These are phyloP conservation scores for Meripilus lineatus DNA, from an alignment of 1,284 basidiomycete species.

Conservation along the genomic window DNA sequence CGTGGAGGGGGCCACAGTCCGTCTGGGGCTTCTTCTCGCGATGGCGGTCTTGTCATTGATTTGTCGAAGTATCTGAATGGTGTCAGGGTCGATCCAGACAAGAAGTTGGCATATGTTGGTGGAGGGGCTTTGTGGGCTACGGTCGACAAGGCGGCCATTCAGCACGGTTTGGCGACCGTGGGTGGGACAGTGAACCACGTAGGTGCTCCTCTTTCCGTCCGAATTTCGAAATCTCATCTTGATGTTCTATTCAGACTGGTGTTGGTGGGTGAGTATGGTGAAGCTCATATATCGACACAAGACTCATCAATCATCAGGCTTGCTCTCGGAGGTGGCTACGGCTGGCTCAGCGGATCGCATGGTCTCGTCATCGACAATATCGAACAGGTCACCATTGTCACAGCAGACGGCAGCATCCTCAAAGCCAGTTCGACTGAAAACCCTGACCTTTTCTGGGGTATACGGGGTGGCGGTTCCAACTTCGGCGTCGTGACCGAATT, in stretches of 20 bases:
- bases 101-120: constrained; percentile 20
- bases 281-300: no score
- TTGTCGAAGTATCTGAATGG: constrained; percentile 23
- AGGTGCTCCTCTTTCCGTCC: constrained; percentile 3
- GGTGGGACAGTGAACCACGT: constrained; percentile 19
- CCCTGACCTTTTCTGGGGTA: constrained; percentile 38
- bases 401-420: constrained; percentile 41
- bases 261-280: constrained; percentile 1
- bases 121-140: constrained; percentile 26
- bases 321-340: constrained; percentile 53
- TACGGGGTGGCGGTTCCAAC: constrained; percentile 40
- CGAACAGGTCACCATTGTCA: constrained; percentile 46
- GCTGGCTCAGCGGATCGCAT: constrained; percentile 43
- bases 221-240: not conserved
- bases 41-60: constrained; percentile 32
- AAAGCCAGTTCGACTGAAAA: constrained; percentile 35
- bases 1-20: constrained; percentile 33
- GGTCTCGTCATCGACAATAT: constrained; percentile 53
- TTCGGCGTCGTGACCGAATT: constrained; percentile 42
- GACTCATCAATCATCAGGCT: constrained; percentile 36
- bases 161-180: constrained; percentile 24
- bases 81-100: constrained; percentile 21
- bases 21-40: constrained; percentile 23
- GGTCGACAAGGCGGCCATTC: constrained; percentile 26
- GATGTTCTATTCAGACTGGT: constrained; percentile 1